Evolutionary conservation across 139 green algal genomes (phyloP), one percentile per base, ranked within the genome.

Genomic region (Chlorella sp.): DNA sequence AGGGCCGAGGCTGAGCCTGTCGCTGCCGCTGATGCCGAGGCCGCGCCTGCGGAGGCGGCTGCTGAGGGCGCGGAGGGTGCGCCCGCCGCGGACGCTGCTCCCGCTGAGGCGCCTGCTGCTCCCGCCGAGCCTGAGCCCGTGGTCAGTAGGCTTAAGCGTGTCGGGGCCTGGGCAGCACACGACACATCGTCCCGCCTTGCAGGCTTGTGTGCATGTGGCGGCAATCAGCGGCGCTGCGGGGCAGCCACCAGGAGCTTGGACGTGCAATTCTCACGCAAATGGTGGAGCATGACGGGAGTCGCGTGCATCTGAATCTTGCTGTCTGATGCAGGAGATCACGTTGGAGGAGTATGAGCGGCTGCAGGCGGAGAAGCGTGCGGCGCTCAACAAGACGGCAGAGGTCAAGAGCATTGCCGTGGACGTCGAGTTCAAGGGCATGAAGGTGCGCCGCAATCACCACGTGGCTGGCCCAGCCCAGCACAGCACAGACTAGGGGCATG

Each of bases 321-420:
- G n/a, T n/a, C n/a, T n/a, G n/a, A n/a, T n/a, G 62, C 74, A 91
- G 82, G 79, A 92, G 77, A 82, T 93, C 72, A 85, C 71, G 49
- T 84, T 93, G 33, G 85, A 92, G 50, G 87, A 93, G 80, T 95
- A 93, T 31, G 88, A 93, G 83, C 74, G 49, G 23, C 35, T 86
- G 72, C 72, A 91, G 77, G 83, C 80, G 5, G 89, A 90, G 82
- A 93, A 93, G 87, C 88, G 88, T 74, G 87, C 87, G 0, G 84
- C 72, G 20, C 82, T 95, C 33, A 93, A 93, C 84, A 91, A 91
- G 80, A 27, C 65, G 31, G 42, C 69, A 6, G 80, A 81, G 49
- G 71, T 77, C 2, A 73, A 75, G 65, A 72, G 73, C 34, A 76
- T 88, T n/a, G 76, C 85, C 67, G 30, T 77, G 33, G 51, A 67